Base-by-base conservation (phyloP, 148 eudicot species). In the Talinum fruticosum region DNA sequence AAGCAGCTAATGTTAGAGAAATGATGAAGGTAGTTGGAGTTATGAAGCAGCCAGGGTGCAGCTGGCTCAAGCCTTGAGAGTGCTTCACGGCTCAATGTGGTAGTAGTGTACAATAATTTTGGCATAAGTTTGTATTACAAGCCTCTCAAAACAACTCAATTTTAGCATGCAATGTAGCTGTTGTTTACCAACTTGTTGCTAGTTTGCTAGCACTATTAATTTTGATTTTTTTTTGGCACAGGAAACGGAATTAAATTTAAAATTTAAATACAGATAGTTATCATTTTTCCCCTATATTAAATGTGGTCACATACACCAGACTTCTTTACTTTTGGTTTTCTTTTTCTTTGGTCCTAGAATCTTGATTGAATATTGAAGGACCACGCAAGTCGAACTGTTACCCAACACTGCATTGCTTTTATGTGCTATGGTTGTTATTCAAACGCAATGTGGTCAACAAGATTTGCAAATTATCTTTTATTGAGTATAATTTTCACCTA, bases 1-100 rank as follows among this genome's bases (percentile, higher is more conserved):
- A 90, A 76, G 90, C 97, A 30, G 97, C 92, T 49, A 74, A 79
- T 38, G 76, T 87, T 72, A 81, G 98, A 86, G 87, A 85, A 62
- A 34, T 85, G 82, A 93, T 93, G 94, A 89, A 79, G 81, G 79
- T 71, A 65, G 79, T 76, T 75, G 87, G 93, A 34, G 87, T 82
- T 62, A 49, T 77, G 32, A 93, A 93, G 84, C 90, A 85, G 85
- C 90, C 94, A 68, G 97, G 97, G 13, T 87, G 76, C 82, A 89
- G 93, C 80, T 90, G 93, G 97, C 82, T 91, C 62, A 51, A 80
- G 66, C 80, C 81, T 23, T 83, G 75, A 73, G 29, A 26, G 36
- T 26, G 33, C 14, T 7, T 26, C 5, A 24, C 28, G 21, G 2
- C 26, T 73, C 35, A 61, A 69, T 37, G 45, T 34, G 21, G 59